Evolutionary conservation across 352 stramenopile genomes (phyloP).

Genomic region (Hyaloperonospora brassicae): DNA sequence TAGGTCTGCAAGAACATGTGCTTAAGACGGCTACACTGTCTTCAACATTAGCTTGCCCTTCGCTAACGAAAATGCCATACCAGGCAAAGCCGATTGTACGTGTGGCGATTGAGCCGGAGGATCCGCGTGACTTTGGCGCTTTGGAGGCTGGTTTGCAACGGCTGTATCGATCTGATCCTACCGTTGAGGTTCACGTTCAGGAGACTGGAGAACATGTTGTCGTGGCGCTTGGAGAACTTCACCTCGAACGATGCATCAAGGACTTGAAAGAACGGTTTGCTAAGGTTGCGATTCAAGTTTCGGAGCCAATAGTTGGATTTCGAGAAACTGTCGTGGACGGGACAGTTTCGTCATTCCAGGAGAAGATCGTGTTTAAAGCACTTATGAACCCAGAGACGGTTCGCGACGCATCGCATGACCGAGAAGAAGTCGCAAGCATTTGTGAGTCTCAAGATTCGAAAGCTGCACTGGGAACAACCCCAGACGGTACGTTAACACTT

Average conservation of each 20-base stretch:
- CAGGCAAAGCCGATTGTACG: conserved; percentile 89
- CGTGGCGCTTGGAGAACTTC: conserved; percentile 85
- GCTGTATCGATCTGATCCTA: conserved; percentile 89
- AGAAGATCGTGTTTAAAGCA: conserved; percentile 67
- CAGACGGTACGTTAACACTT: conserved; percentile 58
- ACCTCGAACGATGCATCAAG: conserved; percentile 89
- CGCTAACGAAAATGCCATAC: conserved; percentile 83
- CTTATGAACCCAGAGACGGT: conserved; percentile 29
- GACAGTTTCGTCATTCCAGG: conserved; percentile 49
- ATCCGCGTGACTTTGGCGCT: conserved; percentile 78
- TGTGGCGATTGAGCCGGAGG: conserved; percentile 85
- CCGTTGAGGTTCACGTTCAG: conserved; percentile 88
- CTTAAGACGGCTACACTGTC: conserved; percentile 88
- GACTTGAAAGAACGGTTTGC: conserved; percentile 85
- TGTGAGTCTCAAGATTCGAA: conserved; percentile 18
- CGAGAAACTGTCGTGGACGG: conserved; percentile 75
- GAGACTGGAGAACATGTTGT: conserved; percentile 88
- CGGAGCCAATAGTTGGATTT: conserved; percentile 84
- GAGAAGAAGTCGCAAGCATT: too few relatives aligned
- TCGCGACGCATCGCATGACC: conserved; percentile 1
- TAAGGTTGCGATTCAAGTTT: conserved; percentile 76
- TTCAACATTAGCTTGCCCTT: conserved; percentile 68
- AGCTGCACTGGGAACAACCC: conserved; percentile 49
- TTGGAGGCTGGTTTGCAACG: conserved; percentile 83
- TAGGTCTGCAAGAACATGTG: conserved; percentile 81